These are phyloP conservation scores for Cystofilobasidium bisporidii DNA, from an alignment of 768 basidiomycete species.

Conservation along the genomic window DNA sequence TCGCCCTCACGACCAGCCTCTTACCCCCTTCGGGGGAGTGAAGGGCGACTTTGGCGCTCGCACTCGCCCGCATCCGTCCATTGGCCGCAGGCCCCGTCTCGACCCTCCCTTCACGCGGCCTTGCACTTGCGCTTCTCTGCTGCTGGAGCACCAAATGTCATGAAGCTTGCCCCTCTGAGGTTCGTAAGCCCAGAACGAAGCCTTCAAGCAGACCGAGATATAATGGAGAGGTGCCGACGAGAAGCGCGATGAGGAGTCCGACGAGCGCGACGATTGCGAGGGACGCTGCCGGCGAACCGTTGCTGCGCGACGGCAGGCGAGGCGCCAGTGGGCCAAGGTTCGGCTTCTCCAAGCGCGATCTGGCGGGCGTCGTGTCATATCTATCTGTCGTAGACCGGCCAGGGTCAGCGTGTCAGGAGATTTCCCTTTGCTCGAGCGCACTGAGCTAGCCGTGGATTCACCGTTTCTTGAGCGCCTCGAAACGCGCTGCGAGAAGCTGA, in stretches of 20 bases:
- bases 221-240: not conserved
- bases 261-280: not conserved
- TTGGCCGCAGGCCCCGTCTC: too few species aligned
- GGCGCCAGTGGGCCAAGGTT: too few species aligned
- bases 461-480: constrained; percentile 77
- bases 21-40: too few species aligned
- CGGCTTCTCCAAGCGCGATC: not conserved
- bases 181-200: not conserved
- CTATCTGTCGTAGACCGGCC: not conserved
- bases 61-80: too few species aligned
- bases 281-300: not conserved
- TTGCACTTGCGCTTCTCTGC: too few species aligned
- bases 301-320: not conserved
- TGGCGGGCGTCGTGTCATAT: not conserved
- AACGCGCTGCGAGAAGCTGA: constrained; percentile 53
- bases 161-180: not conserved
- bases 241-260: not conserved
- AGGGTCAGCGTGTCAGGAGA: not conserved
- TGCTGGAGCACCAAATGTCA: too few species aligned
- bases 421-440: constrained; percentile 70
- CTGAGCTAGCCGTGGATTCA: constrained; percentile 40
- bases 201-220: not conserved
- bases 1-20: too few species aligned
- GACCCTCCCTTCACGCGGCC: too few species aligned
- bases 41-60: too few species aligned